A percentile compares a stretch with the other conserved stretches of the same genome.
phyloP scores from a whole-genome alignment of 23 red algal genomes.

The Gracilariopsis chorda region DNA sequence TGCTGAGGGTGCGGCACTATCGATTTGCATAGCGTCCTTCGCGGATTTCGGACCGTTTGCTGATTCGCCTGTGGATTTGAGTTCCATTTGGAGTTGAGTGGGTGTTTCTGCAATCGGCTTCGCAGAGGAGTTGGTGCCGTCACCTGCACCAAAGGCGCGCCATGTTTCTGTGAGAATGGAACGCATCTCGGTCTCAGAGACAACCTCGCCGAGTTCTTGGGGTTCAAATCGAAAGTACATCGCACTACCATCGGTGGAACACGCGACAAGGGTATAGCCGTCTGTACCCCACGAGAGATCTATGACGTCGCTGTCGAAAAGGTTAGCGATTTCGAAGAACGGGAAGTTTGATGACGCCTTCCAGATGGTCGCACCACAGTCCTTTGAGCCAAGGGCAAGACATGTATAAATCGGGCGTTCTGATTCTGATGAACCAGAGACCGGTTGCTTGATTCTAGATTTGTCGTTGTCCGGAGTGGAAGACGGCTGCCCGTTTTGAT shows the following conservation, averaged over 20 bases:
- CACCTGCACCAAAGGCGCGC: slow-evolving; percentile 44
- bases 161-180: slow-evolving; percentile 54
- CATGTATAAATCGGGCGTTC: slow-evolving; percentile 54
- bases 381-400: slow-evolving; percentile 84
- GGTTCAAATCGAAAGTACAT: slow-evolving; percentile 77
- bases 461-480: neutral
- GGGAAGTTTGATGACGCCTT: slow-evolving; percentile 37
- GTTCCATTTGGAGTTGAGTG: slow-evolving; percentile 27
- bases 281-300: slow-evolving; percentile 86
- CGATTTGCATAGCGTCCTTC: neutral
- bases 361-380: slow-evolving; percentile 84
- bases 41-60: neutral
- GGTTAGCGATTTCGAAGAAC: slow-evolving; percentile 70
- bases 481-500: no score
- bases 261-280: slow-evolving; percentile 82
- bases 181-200: slow-evolving; percentile 50
- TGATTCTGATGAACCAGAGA: neutral
- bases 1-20: neutral
- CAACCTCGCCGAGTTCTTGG: slow-evolving; percentile 79
- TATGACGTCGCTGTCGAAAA: slow-evolving; percentile 86
- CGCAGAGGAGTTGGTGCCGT: neutral
- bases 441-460: neutral
- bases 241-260: slow-evolving; percentile 78
- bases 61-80: neutral
- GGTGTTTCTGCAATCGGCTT: slow-evolving; percentile 36